These are phyloP conservation scores for Sequoiadendron giganteum DNA, from an alignment of 75 land plant species.

Conservation along the genomic window DNA sequence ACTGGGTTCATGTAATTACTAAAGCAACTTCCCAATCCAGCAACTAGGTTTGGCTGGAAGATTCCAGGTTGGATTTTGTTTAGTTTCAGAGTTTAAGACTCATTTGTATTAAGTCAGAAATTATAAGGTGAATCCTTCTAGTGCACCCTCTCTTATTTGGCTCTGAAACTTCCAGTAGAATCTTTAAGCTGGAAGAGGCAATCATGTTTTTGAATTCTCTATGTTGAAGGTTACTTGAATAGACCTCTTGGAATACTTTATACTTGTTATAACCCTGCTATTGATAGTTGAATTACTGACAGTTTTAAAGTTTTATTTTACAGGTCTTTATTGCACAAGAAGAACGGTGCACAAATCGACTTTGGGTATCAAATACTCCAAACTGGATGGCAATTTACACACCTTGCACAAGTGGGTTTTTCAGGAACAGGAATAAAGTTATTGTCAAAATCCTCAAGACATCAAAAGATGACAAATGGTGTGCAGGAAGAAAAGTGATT, in stretches of 20 bases:
- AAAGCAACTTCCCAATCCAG: background rate
- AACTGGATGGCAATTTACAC: slow-evolving; percentile 53
- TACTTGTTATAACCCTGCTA: background rate
- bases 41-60: background rate
- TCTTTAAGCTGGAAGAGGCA: background rate
- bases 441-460: slow-evolving; percentile 29
- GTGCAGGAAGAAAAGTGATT: slow-evolving; percentile 23
- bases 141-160: background rate
- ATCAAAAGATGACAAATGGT: slow-evolving; percentile 30
- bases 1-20: background rate
- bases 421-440: slow-evolving; percentile 36
- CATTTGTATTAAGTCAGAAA: background rate
- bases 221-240: background rate
- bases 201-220: background rate
- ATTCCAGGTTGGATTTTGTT: background rate
- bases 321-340: slow-evolving; percentile 90
- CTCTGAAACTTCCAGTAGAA: background rate
- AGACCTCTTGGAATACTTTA: background rate
- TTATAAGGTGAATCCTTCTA: background rate
- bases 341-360: slow-evolving; percentile 43
- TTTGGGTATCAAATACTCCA: slow-evolving; percentile 56
- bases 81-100: background rate
- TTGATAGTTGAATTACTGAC: background rate
- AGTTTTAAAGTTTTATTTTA: background rate
- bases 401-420: slow-evolving; percentile 19